Conservation (phyloP, 2,329 filamentous ascomycete species). For the Cladosporium sp. region DNA sequence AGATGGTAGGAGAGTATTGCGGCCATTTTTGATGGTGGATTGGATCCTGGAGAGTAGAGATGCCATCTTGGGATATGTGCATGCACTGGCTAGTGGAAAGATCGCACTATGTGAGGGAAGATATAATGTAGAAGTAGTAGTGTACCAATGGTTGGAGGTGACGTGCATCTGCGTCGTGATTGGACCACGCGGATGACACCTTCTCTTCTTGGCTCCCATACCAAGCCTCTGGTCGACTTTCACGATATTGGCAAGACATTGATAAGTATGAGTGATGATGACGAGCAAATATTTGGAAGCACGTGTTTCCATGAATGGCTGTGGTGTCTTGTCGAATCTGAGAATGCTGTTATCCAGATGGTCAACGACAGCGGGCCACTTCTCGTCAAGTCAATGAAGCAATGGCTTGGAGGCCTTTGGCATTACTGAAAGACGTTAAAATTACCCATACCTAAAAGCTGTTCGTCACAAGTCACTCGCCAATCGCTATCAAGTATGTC, state of each 20-base stretch:
- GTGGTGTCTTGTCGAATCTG: no score
- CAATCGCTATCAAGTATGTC: background rate
- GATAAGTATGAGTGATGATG: no score
- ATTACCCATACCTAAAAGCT: background rate
- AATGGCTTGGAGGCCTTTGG: no score
- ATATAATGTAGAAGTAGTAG: background rate
- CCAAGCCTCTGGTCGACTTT: background rate
- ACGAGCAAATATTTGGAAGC: background rate
- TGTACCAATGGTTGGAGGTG: no score
- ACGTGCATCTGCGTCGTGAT: background rate
- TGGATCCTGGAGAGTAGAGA: background rate
- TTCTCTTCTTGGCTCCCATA: background rate
- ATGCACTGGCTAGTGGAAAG: background rate
- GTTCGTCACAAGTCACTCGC: background rate
- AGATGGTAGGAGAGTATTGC: constrained; percentile 4
- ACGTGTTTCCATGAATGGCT: background rate
- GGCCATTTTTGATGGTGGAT: background rate
- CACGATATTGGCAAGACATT: no score
- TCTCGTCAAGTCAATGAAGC: no score
- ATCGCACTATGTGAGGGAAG: background rate
- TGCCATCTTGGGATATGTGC: background rate
- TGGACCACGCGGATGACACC: background rate
- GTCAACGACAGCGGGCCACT: no score
- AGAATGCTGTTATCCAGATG: no score
- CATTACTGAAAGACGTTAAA: no score